Evolutionary conservation across 345 rosid species (phyloP), one percentile per base, ranked within the genome.

Genomic region (Eucalyptus rudis): DNA sequence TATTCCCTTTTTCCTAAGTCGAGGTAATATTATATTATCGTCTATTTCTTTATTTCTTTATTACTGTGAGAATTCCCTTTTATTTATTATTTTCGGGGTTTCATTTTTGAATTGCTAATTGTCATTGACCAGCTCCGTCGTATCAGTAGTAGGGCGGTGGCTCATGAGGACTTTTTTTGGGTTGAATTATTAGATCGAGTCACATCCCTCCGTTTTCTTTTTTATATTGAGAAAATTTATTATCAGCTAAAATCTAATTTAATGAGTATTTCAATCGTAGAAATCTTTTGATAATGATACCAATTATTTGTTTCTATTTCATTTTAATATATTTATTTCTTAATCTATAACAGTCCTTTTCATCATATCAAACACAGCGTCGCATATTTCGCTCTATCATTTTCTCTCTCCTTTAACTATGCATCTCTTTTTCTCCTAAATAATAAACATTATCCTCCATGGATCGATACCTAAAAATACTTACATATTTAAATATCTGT

Each of bases 281-380:
- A 8, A 36, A n/a, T 8, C 10, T 66, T n/a, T 5, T 7, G 10
- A 66, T n/a, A n/a, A 15, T 2, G 7, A 66, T n/a, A 64, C 5
- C 10, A 3, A 9, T n/a, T 7, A 6, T 66, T 10, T 20, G 2
- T 66, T 59, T 12, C 31, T 4, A n/a, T n/a, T 31, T 31, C 17
- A 8, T n/a, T 15, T 33, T 16, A 14, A 29, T n/a, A 7, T 17
- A 14, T 64, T 14, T 9, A 3, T n/a, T 22, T n/a, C 36, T 31
- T 14, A 64, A 13, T 64, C 40, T 8, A 64, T 1, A n/a, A n/a
- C 2, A 1, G 8, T 33, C 6, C 0, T 31, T 15, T 66, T 17
- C 22, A 66, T 7, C 79, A 10, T 66, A 31, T 9, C 79, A 16
- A 66, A 15, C 5, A 31, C 19, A 7, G 4, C 5, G 5, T 31